phyloP scores from a whole-genome alignment of 192 early-diverging fungal genomes.

The Podila minutissima region DNA sequence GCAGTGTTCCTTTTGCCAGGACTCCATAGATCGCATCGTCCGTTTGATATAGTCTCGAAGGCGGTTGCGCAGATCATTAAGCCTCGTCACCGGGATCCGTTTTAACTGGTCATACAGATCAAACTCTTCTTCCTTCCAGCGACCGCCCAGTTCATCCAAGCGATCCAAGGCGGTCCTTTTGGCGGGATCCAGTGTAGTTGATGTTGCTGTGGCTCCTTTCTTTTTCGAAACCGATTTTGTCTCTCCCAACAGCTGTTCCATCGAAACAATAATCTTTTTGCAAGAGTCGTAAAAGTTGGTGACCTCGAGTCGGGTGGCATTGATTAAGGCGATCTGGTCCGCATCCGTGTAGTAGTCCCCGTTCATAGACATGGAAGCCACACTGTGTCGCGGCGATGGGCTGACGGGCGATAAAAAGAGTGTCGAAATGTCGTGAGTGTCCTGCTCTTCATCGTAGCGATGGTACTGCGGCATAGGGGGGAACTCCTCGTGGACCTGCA shows the following conservation, averaged over 20 bases:
- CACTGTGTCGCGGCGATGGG: not conserved
- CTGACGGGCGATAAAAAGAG: not conserved
- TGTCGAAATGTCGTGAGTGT: constrained; percentile 46
- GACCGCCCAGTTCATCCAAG: constrained; percentile 41
- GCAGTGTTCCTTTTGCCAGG: constrained; percentile 62
- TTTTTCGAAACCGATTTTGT: constrained; percentile 34
- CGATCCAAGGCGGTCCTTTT: constrained; percentile 19
- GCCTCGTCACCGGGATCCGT: constrained; percentile 22
- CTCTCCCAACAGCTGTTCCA: constrained; percentile 52
- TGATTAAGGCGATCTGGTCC: constrained; percentile 25
- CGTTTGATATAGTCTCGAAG: constrained; percentile 49
- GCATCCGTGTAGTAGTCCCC: constrained; percentile 47
- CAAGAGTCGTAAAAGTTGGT: constrained; percentile 59
- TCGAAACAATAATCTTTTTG: constrained; percentile 53
- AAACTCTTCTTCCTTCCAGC: constrained; percentile 59
- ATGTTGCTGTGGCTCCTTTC: constrained; percentile 1
- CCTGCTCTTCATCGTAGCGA: constrained; percentile 42
- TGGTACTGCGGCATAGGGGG: constrained; percentile 40
- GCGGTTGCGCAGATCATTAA: constrained; percentile 66
- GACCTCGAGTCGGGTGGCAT: constrained; percentile 53
- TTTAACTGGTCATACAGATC: constrained; percentile 53
- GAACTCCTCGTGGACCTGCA: constrained; percentile 56
- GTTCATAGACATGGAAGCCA: constrained; percentile 18
- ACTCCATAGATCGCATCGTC: constrained; percentile 49
- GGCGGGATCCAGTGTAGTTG: not conserved